These are phyloP conservation scores for Phytophthora multivora DNA, from an alignment of 352 stramenopile genomes.

Conservation along the genomic window DNA sequence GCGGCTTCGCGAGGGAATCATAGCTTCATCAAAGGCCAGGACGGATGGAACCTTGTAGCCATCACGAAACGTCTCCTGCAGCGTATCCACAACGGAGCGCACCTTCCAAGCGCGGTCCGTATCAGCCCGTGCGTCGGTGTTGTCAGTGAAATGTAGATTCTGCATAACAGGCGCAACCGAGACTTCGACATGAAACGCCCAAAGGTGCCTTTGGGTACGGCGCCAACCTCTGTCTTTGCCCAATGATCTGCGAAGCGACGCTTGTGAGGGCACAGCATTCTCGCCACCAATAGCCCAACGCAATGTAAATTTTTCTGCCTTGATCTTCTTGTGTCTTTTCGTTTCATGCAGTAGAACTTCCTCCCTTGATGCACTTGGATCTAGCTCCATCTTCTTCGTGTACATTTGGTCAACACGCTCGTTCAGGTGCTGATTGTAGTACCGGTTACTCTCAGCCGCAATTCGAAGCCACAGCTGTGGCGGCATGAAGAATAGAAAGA, in stretches of 20 bases:
- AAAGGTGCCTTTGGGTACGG: conserved; percentile 16
- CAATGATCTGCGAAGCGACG: conserved; percentile 7
- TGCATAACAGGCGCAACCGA: conserved; percentile 19
- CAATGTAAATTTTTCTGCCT: conserved; percentile 14
- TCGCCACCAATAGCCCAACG: conserved; percentile 11
- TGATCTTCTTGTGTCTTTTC: conserved; percentile 11
- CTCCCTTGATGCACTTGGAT: background rate
- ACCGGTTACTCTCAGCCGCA: conserved; percentile 13
- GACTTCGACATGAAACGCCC: conserved; percentile 11
- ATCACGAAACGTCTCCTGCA: background rate
- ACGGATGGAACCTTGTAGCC: conserved; percentile 5
- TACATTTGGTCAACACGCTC: conserved; percentile 4
- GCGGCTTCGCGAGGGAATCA: conserved; percentile 8
- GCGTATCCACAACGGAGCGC: background rate
- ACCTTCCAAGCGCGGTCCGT: conserved; percentile 21
- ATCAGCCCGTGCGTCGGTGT: background rate
- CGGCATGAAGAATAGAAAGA: conserved; percentile 20
- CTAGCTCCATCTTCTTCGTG: background rate
- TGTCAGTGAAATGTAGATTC: conserved; percentile 16
- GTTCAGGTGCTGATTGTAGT: conserved; percentile 18
- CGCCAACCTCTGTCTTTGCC: background rate
- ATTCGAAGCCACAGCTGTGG: conserved; percentile 3
- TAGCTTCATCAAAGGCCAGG: conserved; percentile 18
- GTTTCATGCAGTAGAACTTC: background rate
- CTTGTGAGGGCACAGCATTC: conserved; percentile 15